phyloP scores from a whole-genome alignment of 208 protist genomes.

The Trypanosoma conorhini region DNA sequence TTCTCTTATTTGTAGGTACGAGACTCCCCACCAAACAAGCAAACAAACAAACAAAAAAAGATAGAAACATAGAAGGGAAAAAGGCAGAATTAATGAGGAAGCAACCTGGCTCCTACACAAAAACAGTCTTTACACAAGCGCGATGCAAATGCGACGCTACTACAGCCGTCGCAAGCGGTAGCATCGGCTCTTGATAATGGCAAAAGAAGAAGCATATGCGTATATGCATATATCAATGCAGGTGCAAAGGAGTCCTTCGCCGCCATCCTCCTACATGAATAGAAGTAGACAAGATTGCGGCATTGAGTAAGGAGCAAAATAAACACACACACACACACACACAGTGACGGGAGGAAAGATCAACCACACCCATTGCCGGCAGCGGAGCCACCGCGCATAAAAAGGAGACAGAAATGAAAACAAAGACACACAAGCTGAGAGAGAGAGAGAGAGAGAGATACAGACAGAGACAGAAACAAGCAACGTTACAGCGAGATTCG shows the following conservation, averaged over 20 bases:
- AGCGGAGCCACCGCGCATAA: neutral
- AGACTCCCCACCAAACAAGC: too few species aligned
- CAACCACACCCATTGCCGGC: neutral
- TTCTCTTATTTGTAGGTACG: neutral
- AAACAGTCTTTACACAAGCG: too few species aligned
- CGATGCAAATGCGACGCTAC: neutral
- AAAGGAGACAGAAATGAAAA: slow-evolving; percentile 22
- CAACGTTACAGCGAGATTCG: neutral
- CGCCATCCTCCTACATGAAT: neutral
- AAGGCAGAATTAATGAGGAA: too few species aligned
- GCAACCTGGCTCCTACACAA: too few species aligned
- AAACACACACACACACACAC: slow-evolving; percentile 6
- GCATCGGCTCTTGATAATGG: neutral
- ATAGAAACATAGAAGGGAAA: too few species aligned
- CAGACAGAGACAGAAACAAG: neutral
- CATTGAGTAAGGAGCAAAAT: slow-evolving; percentile 9
- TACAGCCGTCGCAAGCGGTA: neutral
- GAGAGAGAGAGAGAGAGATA: too few species aligned
- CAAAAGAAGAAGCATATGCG: neutral
- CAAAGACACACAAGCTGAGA: slow-evolving; percentile 3
- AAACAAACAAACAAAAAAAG: too few species aligned
- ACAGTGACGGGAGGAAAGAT: neutral
- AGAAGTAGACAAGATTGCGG: slow-evolving; percentile 4
- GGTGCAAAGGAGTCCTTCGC: neutral
- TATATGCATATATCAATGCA: slow-evolving; percentile 7